phyloP scores from a whole-genome alignment of 139 green algal species.

The Gonium pectorale region DNA sequence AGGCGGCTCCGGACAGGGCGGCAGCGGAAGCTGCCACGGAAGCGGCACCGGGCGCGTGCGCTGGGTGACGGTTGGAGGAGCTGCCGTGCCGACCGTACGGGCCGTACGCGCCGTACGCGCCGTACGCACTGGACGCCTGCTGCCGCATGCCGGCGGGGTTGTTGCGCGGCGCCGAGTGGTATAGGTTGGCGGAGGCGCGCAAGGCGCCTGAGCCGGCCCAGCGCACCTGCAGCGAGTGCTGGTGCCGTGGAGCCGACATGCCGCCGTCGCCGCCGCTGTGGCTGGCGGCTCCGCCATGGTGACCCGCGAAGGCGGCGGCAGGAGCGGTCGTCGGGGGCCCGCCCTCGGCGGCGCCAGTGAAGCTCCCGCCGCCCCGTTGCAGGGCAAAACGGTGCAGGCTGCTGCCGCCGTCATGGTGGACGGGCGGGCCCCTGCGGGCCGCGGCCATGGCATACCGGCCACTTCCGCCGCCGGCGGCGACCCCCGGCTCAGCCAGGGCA shows the following conservation, averaged over 20 bases:
- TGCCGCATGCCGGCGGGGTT: too few relatives aligned
- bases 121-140: too few relatives aligned
- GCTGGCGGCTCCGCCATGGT: not conserved
- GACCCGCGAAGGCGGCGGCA: not conserved
- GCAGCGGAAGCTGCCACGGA: too few relatives aligned
- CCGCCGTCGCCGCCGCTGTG: not conserved
- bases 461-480: not conserved
- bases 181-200: not conserved
- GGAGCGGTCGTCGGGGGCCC: not conserved
- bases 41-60: too few relatives aligned
- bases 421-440: not conserved
- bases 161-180: not conserved
- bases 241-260: too few relatives aligned
- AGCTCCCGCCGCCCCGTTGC: conserved; percentile 12
- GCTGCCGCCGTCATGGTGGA: conserved; percentile 10
- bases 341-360: not conserved
- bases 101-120: too few relatives aligned
- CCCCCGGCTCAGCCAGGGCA: too few relatives aligned
- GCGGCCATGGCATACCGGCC: not conserved
- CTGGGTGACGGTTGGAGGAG: too few relatives aligned
- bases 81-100: too few relatives aligned
- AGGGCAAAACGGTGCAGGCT: conserved; percentile 26
- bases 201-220: too few relatives aligned
- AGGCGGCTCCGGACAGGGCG: too few relatives aligned
- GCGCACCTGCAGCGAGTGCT: too few relatives aligned